These are phyloP conservation scores for Stephanodiscus minutulus DNA, from an alignment of 108 stramenopile species.

Conservation along the genomic window DNA sequence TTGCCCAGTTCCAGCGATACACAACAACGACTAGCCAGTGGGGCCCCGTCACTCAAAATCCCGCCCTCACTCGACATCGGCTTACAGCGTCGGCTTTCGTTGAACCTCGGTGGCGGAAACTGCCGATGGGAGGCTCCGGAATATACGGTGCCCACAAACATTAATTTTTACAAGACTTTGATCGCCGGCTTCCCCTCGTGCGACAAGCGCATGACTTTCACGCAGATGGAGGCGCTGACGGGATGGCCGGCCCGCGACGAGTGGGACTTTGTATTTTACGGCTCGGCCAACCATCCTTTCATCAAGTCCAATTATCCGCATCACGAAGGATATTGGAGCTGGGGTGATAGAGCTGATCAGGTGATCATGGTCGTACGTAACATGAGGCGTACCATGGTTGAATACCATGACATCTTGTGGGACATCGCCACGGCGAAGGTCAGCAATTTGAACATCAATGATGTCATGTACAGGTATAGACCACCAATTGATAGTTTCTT, in stretches of 20 bases:
- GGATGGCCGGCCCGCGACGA: constrained; percentile 45
- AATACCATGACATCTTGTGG: constrained; percentile 3
- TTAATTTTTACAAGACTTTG: constrained; percentile 47
- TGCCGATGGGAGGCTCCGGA: constrained; percentile 36
- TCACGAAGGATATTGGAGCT: constrained; percentile 50
- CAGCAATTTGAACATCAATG: no score
- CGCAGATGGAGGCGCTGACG: constrained; percentile 54
- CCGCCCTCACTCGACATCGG: no score
- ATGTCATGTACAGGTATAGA: no score
- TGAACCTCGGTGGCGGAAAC: constrained; percentile 31
- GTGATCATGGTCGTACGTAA: constrained; percentile 9
- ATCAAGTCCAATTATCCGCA: constrained; percentile 58
- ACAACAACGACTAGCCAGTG: no score
- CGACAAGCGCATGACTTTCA: constrained; percentile 48
- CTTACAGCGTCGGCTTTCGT: no score
- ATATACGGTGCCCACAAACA: constrained; percentile 20
- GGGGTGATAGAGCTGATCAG: constrained; percentile 32
- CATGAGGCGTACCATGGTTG: not conserved
- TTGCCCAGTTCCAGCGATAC: no score
- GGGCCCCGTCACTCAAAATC: no score
- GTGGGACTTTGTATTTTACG: constrained; percentile 45
- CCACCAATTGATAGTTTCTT: no score
- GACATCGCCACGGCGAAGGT: no score
- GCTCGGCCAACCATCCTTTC: constrained; percentile 45
- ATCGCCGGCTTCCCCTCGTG: constrained; percentile 47